Base-by-base conservation (phyloP, 768 basidiomycete genomes). In the Russula vinacea region DNA sequence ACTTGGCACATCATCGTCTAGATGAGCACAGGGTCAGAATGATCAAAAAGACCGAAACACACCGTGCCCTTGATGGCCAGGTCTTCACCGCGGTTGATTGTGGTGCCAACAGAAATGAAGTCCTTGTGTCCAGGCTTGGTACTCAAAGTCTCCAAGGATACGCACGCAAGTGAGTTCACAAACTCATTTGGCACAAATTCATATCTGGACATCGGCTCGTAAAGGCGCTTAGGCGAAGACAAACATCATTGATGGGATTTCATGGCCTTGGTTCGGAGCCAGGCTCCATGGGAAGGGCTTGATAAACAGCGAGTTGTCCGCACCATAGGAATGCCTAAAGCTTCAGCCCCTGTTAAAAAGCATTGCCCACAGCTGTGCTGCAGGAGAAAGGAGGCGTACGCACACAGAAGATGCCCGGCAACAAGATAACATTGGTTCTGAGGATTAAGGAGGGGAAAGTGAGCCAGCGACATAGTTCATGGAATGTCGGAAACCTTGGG, bases 171-270 rank as follows among this genome's bases (percentile, higher is more conserved):
- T 10, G 88, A 84, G 57, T 92, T 93, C 62, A 98, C 86, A 62
- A 90, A 90, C 76, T 99, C 97, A 74, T 98, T 97, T 22, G 87
- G 85, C 0, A 92, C 87, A 74, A 98, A 98, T 75, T 98, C 97
- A 73, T 85, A 94, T n/a, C 94, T 97, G 67, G 2, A 13, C 22
- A 54, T 29, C 11, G 7, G 33, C 35, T 26, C 67, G 44, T 33
- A 8, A 47, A 26, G 13, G 22, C n/a, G n/a, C n/a, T n/a, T n/a
- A n/a, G n/a, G n/a, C 29, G 37, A 37, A 53, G 33, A 26, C 16
- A 44, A n/a, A n/a, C 2, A 37, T 17, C 19, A 22, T 9, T 11
- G 39, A 51, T 8, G 40, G 9, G 45, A 17, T 16, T 47, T 77
- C 87, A 68, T 71, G n/a, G n/a, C n/a, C n/a, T 78, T 29, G 72